phyloP scores from a whole-genome alignment of 805 yeast species.

The Candida montana region DNA sequence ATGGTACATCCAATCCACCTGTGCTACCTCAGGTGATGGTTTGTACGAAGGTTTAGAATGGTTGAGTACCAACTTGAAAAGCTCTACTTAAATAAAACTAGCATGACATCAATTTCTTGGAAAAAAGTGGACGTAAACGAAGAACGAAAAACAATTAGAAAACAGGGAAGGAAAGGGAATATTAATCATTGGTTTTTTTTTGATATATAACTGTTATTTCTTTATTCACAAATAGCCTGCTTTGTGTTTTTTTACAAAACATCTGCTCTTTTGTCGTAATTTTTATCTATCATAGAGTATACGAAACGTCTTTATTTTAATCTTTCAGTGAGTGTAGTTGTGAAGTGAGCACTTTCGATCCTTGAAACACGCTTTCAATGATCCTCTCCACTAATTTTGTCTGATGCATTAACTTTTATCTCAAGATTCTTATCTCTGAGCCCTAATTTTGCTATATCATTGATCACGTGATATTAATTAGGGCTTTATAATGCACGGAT shows the following conservation, averaged over 20 bases:
- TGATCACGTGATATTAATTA: not conserved
- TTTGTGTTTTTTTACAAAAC: not conserved
- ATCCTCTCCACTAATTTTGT: not conserved
- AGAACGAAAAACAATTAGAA: conserved; percentile 4
- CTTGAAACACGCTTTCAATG: no score
- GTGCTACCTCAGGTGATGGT: conserved; percentile 99
- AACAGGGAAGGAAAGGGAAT: not conserved
- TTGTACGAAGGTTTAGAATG: conserved; percentile 96
- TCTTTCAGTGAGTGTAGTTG: not conserved
- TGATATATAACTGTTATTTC: not conserved
- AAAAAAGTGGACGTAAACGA: not conserved
- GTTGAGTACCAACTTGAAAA: conserved; percentile 88
- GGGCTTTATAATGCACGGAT: not conserved
- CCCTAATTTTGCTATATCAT: no score
- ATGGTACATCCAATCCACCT: conserved; percentile 98
- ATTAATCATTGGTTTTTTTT: not conserved
- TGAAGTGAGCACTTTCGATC: no score
- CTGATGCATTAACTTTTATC: no score
- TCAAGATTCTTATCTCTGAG: no score
- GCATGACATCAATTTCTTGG: conserved; percentile 3
- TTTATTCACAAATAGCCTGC: not conserved
- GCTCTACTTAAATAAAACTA: conserved; percentile 35
- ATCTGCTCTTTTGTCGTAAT: not conserved
- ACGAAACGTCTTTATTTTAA: not conserved
- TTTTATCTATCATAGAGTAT: conserved; percentile 1